Evolutionary conservation across 371 early-diverging fungal genomes (phyloP).

Genomic region (Capillidium heterosporum): DNA sequence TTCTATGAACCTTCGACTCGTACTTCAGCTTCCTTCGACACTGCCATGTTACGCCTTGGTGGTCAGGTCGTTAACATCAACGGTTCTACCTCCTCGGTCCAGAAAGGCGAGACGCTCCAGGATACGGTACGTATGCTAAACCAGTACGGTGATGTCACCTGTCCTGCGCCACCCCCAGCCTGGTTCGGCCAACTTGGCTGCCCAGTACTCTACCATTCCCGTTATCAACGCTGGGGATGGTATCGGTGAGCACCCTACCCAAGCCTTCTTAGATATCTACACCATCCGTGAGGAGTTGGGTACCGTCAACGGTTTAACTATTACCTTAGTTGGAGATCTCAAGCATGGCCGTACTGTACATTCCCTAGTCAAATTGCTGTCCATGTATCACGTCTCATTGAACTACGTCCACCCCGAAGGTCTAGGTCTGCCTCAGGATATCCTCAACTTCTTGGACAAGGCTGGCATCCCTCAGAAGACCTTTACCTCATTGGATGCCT

Average conservation of each 20-base stretch:
- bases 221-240: conserved; percentile 96
- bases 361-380: conserved; percentile 73
- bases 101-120: conserved; percentile 86
- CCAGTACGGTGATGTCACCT: conserved; percentile 78
- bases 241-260: conserved; percentile 93
- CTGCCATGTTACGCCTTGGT: conserved; percentile 88
- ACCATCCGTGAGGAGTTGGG: conserved; percentile 72
- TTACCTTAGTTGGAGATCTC: conserved; percentile 90
- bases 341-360: conserved; percentile 96
- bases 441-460: conserved; percentile 50
- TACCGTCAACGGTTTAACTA: conserved; percentile 88
- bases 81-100: conserved; percentile 65
- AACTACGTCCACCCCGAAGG: conserved; percentile 79
- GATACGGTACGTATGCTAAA: conserved; percentile 90
- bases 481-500: conserved; percentile 42
- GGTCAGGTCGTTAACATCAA: conserved; percentile 75
- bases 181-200: conserved; percentile 64
- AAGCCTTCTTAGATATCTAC: conserved; percentile 90
- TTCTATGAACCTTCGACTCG: conserved; percentile 95
- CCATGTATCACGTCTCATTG: conserved; percentile 80
- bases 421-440: conserved; percentile 71
- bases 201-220: conserved; percentile 77
- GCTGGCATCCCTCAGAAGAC: conserved; percentile 50
- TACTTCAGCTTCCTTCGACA: conserved; percentile 80
- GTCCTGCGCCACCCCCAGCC: conserved; percentile 86